A percentile compares a stretch with the other conserved stretches of the same genome.
These are phyloP conservation scores for Casaregolazyma lundiana DNA, from an alignment of 1,139 yeast genomes.

Conservation along the genomic window DNA sequence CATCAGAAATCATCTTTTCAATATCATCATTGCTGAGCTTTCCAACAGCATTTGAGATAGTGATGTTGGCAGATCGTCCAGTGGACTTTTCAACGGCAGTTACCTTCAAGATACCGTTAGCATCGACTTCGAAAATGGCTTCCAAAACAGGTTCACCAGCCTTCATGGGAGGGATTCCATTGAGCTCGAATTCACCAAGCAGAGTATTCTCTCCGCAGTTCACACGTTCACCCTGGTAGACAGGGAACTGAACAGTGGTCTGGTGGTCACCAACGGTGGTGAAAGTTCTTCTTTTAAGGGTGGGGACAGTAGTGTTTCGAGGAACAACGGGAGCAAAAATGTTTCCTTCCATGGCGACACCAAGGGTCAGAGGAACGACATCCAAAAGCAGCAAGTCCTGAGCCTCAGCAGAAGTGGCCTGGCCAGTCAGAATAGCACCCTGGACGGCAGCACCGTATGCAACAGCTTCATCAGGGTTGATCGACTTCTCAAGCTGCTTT, in stretches of 20 bases:
- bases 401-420: slow-evolving; percentile 94
- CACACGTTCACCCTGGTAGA: slow-evolving; percentile 99
- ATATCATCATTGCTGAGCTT: slow-evolving; percentile 96
- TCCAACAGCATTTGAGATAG: slow-evolving; percentile 99
- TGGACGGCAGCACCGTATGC: slow-evolving; percentile 99
- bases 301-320: slow-evolving; percentile 99
- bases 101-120: slow-evolving; percentile 99
- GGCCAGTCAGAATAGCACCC: slow-evolving; percentile 98
- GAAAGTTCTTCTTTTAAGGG: slow-evolving; percentile 99
- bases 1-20: slow-evolving; percentile 97
- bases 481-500: slow-evolving; percentile 83
- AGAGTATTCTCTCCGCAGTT: slow-evolving; percentile 99
- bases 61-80: slow-evolving; percentile 98
- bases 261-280: slow-evolving; percentile 99
- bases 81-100: slow-evolving; percentile 99
- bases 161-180: slow-evolving; percentile 98
- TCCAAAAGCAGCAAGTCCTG: slow-evolving; percentile 95
- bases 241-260: slow-evolving; percentile 99
- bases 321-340: slow-evolving; percentile 98
- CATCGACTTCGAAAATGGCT: slow-evolving; percentile 99
- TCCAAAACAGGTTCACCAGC: slow-evolving; percentile 99
- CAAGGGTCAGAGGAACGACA: slow-evolving; percentile 97
- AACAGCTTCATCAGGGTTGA: slow-evolving; percentile 94
- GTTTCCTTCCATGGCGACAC: slow-evolving; percentile 99
- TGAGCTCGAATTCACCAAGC: slow-evolving; percentile 98